Evolutionary conservation across 768 basidiomycete genomes (phyloP), one percentile per base, ranked within the genome.

Genomic region (Lentinula aciculospora): DNA sequence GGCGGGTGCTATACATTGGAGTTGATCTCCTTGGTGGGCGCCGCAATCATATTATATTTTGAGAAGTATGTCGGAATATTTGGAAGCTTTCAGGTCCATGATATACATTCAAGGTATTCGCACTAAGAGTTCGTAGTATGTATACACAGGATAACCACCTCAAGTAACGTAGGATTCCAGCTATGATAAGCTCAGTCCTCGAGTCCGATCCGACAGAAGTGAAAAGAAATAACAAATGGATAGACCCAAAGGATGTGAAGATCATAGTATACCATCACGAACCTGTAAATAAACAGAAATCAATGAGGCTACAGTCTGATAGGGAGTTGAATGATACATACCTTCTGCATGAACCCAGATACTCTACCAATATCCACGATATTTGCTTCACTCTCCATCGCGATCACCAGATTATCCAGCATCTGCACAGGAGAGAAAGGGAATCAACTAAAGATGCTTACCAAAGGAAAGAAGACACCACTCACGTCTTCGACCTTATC

Each of bases 331-430:
- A 21, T 8, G 15, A n/a, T 19, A 25, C 49, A n/a, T 51, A 89
- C 89, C 79, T 92, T 94, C 70, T 91, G 89, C 89, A 95, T 89
- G 69, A 95, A 94, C 1, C 88, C 89, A 47, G 92, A 92, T 39
- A 95, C 88, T 55, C 92, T 84, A 44, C 84, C 84, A 54, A 94
- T 84, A 69, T 94, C 93, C 29, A 89, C 83, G 57, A 88, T 80
- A 59, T 88, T 84, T 2, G 87, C 73, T 65, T 95, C 93, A 65
- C 92, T 94, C 69, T 96, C 92, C 51, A 97, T 83, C 29, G 94
- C 92, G 62, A 89, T 76, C 28, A 95, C 81, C 51, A 97, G 77
- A 62, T 88, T 85, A 62, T 92, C 92, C 56, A 96, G 76, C 84
- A 92, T 88, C 87, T 92, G 65, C 50, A 61, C 63, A 57, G 13